These are phyloP conservation scores for Pleurozium schreberi DNA, from an alignment of 225 moss, liverwort and hornwort genomes.

Conservation along the genomic window DNA sequence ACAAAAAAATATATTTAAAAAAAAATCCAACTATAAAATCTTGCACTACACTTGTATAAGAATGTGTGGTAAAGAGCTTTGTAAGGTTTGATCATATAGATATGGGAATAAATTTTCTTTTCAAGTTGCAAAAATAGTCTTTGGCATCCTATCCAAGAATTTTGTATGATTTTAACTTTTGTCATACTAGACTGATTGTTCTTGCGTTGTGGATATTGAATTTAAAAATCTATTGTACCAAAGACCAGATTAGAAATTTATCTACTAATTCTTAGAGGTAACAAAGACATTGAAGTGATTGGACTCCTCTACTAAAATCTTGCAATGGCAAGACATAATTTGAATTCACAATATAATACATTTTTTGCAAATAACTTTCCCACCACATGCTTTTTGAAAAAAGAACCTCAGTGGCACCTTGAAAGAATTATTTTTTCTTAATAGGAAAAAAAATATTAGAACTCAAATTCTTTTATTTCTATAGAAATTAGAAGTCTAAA, in stretches of 20 bases:
- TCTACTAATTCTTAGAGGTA: neutral
- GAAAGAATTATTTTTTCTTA: neutral
- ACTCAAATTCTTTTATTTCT: neutral
- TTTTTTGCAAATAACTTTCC: too few relatives aligned
- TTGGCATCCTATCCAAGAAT: rapidly evolving
- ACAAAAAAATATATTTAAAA: too few relatives aligned
- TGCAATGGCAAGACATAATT: neutral
- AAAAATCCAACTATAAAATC: too few relatives aligned
- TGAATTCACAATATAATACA: too few relatives aligned
- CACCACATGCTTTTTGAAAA: neutral
- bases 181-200: too few relatives aligned
- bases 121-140: neutral
- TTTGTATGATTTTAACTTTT: neutral
- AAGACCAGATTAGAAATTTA: neutral
- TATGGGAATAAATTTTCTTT: neutral
- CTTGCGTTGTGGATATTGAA: neutral
- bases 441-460: neutral
- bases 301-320: neutral
- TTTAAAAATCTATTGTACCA: too few relatives aligned
- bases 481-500: neutral
- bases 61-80: too few relatives aligned
- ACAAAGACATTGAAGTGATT: neutral
- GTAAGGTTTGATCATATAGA: neutral
- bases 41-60: too few relatives aligned
- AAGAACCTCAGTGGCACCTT: rapidly evolving